A percentile compares a stretch with the other conserved stretches of the same genome.
Conservation (phyloP, 2,329 filamentous ascomycete species). For the Fusarium nanum region DNA sequence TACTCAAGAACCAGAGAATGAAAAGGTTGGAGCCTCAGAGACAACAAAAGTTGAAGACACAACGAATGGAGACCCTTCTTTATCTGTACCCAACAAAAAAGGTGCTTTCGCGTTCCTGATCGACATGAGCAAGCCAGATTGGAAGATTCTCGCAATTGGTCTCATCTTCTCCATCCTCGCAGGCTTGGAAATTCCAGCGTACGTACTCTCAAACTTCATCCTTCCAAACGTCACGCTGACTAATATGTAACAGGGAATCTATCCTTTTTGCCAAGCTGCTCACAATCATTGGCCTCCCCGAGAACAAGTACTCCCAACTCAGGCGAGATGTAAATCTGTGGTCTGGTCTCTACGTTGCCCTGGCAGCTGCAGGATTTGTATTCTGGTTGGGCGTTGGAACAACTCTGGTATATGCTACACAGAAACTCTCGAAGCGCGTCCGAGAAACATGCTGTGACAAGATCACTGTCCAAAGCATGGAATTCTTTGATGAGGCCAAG, state of each 20-base stretch:
- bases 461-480: not conserved
- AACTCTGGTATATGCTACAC: not conserved
- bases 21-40: not conserved
- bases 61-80: not conserved
- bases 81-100: not conserved
- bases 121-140: not conserved
- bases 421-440: not conserved
- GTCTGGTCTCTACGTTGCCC: not conserved
- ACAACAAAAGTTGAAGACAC: not conserved
- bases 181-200: constrained; percentile 1
- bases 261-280: constrained; percentile 3
- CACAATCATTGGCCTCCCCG: not conserved
- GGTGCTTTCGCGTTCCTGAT: not conserved
- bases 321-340: constrained; percentile 1
- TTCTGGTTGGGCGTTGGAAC: not conserved
- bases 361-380: not conserved
- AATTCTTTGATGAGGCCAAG: not conserved
- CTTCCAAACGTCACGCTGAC: not conserved
- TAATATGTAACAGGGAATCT: not conserved
- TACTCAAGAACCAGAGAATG: not conserved
- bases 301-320: not conserved
- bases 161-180: constrained; percentile 1
- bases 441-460: not conserved
- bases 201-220: not conserved
- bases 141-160: not conserved